phyloP scores from a whole-genome alignment of 2,329 filamentous ascomycete species.

The Nannizziopsis barbatae region DNA sequence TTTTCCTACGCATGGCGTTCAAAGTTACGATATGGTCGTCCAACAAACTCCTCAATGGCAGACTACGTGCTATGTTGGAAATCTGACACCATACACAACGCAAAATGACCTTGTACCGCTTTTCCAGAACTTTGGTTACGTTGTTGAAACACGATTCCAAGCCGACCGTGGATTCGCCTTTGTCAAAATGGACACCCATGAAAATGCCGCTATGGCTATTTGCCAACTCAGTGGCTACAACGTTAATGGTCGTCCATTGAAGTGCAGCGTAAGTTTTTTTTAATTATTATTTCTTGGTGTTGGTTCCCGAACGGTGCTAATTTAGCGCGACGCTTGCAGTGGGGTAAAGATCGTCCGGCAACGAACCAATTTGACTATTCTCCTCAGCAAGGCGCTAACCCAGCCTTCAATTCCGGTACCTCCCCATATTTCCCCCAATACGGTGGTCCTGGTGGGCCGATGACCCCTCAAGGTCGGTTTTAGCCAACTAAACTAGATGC shows the following conservation, averaged over 20 bases:
- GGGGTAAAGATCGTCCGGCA: conserved; percentile 97
- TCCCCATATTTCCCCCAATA: conserved; percentile 90
- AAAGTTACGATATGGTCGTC: conserved; percentile 95
- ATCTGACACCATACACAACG: conserved; percentile 93
- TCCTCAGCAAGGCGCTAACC: conserved; percentile 63
- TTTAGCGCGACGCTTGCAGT: conserved; percentile 46
- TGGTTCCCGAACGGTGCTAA: background rate
- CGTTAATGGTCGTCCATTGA: conserved; percentile 89
- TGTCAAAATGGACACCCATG: conserved; percentile 97
- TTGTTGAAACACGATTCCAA: conserved; percentile 95
- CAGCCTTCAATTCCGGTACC: conserved; percentile 59
- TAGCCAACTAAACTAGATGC: conserved; percentile 25
- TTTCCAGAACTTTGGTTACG: conserved; percentile 97
- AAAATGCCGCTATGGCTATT: conserved; percentile 96
- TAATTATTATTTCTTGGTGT: background rate
- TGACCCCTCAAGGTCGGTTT: conserved; percentile 47
- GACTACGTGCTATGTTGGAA: conserved; percentile 96
- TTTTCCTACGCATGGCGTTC: conserved; percentile 91
- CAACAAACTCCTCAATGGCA: conserved; percentile 95
- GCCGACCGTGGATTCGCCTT: conserved; percentile 96
- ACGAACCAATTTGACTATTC: conserved; percentile 72
- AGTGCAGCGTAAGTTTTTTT: conserved; percentile 81
- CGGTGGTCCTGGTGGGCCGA: conserved; percentile 54
- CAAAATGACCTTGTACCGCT: conserved; percentile 94
- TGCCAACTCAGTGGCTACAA: conserved; percentile 97